A percentile compares a stretch with the other conserved stretches of the same genome.
Conservation (phyloP, 2,329 filamentous ascomycete genomes). For the Epichloe uncinata region DNA sequence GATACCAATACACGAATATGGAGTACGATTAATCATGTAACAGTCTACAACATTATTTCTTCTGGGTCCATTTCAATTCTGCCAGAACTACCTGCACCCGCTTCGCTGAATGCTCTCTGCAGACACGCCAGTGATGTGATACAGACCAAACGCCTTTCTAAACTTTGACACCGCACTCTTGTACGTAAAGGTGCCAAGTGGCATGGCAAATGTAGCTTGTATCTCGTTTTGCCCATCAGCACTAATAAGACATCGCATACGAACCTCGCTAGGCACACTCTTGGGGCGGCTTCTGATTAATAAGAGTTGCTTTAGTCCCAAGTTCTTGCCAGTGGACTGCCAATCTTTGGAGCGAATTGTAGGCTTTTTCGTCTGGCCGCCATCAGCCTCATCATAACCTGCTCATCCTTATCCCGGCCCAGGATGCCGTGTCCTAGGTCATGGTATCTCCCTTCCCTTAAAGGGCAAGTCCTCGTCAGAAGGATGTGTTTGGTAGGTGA, state of each 20-base stretch:
- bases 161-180: neutral
- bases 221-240: neutral
- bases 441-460: slow-evolving; percentile 27
- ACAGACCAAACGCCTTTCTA: neutral
- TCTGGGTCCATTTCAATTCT: neutral
- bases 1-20: neutral
- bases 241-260: neutral
- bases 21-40: neutral
- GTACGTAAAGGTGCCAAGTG: neutral
- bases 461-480: slow-evolving; percentile 40
- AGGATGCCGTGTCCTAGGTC: slow-evolving; percentile 33
- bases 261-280: neutral
- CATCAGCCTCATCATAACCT: slow-evolving; percentile 49
- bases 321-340: slow-evolving; percentile 52
- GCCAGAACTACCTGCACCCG: no score
- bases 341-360: slow-evolving; percentile 63
- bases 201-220: neutral
- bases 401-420: slow-evolving; percentile 38
- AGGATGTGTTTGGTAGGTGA: slow-evolving; percentile 24
- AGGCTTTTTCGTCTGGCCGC: slow-evolving; percentile 63
- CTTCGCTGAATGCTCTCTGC: neutral
- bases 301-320: slow-evolving; percentile 25
- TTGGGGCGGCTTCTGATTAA: neutral
- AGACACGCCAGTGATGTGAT: neutral
- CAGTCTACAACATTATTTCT: neutral